Percentiles rank a stretch among this genome's conserved stretches.
Evolutionary conservation across 2,329 filamentous ascomycete species (phyloP).

Genomic region (Leptographium lundbergii): DNA sequence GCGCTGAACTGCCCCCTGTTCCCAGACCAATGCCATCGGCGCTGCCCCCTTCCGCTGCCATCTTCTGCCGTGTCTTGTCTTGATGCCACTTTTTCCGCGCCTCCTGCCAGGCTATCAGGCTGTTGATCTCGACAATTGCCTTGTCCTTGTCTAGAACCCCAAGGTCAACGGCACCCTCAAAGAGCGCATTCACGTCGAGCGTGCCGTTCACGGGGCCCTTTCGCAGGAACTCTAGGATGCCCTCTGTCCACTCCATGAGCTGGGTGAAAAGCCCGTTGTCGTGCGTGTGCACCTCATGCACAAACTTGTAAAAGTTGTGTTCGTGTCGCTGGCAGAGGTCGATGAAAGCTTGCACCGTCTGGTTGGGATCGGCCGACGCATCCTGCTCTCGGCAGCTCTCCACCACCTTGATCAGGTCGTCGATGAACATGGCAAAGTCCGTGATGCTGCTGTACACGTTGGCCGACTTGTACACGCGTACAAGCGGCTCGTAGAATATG

Average conservation of each 20-base stretch:
- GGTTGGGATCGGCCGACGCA: conserved; percentile 88
- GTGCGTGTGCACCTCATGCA: conserved; percentile 93
- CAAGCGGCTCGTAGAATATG: conserved; percentile 96
- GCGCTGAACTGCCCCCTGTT: not conserved
- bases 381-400: conserved; percentile 59
- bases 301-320: conserved; percentile 96
- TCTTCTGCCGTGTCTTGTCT: conserved; percentile 96
- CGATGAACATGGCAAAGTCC: conserved; percentile 85
- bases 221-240: conserved; percentile 83
- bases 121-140: conserved; percentile 69
- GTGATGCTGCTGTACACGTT: conserved; percentile 97
- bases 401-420: conserved; percentile 74
- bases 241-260: conserved; percentile 94
- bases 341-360: conserved; percentile 96
- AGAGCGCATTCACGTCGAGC: conserved; percentile 87
- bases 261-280: conserved; percentile 94
- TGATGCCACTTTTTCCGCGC: conserved; percentile 96
- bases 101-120: conserved; percentile 85
- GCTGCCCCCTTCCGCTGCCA: conserved; percentile 64
- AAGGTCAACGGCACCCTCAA: conserved; percentile 62
- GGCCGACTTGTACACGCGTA: conserved; percentile 94
- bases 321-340: conserved; percentile 92
- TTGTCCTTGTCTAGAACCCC: conserved; percentile 56
- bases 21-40: conserved; percentile 10
- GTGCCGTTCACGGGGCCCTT: conserved; percentile 76